phyloP scores from a whole-genome alignment of 1,139 yeast genomes.

The Candida sp. region DNA sequence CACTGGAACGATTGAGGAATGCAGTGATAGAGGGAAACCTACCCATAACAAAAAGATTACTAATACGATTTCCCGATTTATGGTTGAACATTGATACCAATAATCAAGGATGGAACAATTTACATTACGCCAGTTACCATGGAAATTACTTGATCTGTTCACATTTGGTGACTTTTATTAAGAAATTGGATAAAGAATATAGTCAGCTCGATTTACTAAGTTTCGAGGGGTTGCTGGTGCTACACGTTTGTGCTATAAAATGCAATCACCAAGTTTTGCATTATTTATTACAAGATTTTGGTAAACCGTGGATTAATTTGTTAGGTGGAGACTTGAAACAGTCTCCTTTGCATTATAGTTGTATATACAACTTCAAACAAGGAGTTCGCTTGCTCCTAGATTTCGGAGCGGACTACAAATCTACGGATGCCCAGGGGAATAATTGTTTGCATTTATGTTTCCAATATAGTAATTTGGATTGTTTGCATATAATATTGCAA shows the following conservation, averaged over 20 bases:
- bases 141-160: slow-evolving; percentile 82
- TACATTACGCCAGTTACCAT: slow-evolving; percentile 82
- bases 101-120: slow-evolving; percentile 80
- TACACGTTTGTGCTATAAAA: slow-evolving; percentile 69
- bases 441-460: slow-evolving; percentile 81
- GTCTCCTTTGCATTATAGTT: slow-evolving; percentile 76
- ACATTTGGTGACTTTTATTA: slow-evolving; percentile 39
- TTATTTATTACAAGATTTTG: slow-evolving; percentile 74
- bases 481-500: slow-evolving; percentile 57
- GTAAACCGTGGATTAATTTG: slow-evolving; percentile 55
- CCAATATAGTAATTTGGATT: slow-evolving; percentile 67
- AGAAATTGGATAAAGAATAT: slow-evolving; percentile 17
- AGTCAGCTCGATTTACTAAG: slow-evolving; percentile 39
- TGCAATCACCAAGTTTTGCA: slow-evolving; percentile 78
- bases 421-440: slow-evolving; percentile 63
- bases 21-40: slow-evolving; percentile 74
- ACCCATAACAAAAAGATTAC: slow-evolving; percentile 66
- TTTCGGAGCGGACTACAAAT: slow-evolving; percentile 72
- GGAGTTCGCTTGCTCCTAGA: slow-evolving; percentile 71
- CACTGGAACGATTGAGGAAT: slow-evolving; percentile 64
- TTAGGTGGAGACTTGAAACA: slow-evolving; percentile 50
- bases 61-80: slow-evolving; percentile 72
- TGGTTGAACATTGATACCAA: slow-evolving; percentile 69
- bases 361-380: slow-evolving; percentile 62
- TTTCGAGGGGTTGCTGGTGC: slow-evolving; percentile 67